phyloP scores from a whole-genome alignment of 2,329 filamentous ascomycete genomes.

The Neopestalotiopsis rosae region DNA sequence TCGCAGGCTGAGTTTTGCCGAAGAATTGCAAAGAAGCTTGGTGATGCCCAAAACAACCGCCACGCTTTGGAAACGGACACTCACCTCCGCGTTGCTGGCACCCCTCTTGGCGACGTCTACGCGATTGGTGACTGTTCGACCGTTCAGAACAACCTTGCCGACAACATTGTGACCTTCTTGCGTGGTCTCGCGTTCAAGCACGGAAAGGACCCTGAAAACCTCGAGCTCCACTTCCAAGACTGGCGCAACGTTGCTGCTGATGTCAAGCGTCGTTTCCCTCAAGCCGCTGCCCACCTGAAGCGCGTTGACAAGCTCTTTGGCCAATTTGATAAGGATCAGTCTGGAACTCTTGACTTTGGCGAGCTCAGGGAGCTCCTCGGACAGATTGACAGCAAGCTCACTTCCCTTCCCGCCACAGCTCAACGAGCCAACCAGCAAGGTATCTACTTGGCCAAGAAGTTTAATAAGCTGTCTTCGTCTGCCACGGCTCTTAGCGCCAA shows the following conservation, averaged over 20 bases:
- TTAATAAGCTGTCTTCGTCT: conserved; percentile 86
- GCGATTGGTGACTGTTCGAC: conserved; percentile 96
- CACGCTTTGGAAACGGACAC: conserved; percentile 95
- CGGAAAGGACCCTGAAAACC: conserved; percentile 85
- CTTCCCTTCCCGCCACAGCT: conserved; percentile 90
- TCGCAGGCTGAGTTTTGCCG: conserved; percentile 83
- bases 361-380: conserved; percentile 87
- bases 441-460: conserved; percentile 87
- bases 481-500: conserved; percentile 79
- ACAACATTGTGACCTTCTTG: conserved; percentile 89
- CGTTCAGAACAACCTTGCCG: conserved; percentile 95
- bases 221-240: conserved; percentile 84
- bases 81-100: conserved; percentile 86
- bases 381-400: conserved; percentile 95
- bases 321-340: conserved; percentile 91
- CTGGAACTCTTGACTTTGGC: conserved; percentile 90
- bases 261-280: conserved; percentile 88
- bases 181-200: conserved; percentile 90
- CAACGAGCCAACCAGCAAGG: conserved; percentile 97
- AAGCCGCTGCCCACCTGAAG: conserved; percentile 84
- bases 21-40: conserved; percentile 77
- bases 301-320: conserved; percentile 90
- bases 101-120: conserved; percentile 93
- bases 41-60: conserved; percentile 78
- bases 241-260: conserved; percentile 85